Base-by-base conservation (phyloP, 2,329 filamentous ascomycete genomes). In the Albifimbria verrucaria region DNA sequence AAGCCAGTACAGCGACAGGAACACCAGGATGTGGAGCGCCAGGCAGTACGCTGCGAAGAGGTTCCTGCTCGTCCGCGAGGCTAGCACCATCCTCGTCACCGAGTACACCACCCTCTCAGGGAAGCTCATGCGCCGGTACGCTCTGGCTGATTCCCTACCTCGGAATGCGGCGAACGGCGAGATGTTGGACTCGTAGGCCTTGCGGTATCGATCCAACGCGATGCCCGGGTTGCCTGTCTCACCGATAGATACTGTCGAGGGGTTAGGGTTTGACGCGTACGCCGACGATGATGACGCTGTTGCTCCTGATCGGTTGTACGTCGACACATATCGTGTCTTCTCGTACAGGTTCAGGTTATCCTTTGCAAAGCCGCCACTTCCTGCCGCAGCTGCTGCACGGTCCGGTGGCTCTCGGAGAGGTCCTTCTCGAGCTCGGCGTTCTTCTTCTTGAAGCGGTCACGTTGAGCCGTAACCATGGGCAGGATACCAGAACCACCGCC, bases 381-480 rank as follows among this genome's bases (percentile, higher is more conserved):
- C 62, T 95, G 90, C 43, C 94, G 86, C 46, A 99, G 78, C 32
- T 92, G 88, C 20, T 92, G 93, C 21, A 97, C 86, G 1, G 83
- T 89, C 46, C 85, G 82, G 70, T 97, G 91, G 28, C 83, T 83
- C 59, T 95, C 92, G 6, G 92, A 91, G 10, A 97, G 78, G 65
- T 97, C 93, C 55, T 89, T 84, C 72, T 97, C 94, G 21, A 99
- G 83, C 68, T 99, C 89, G 0, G 85, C 77, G 59, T 96, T 97
- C 66, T 92, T 90, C 77, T 96, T 91, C 79, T 97, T 97, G 82
- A 97, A 99, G 49, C 94, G 90, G 72, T 99, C 94, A 56, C 94
- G 88, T 73, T 99, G 95, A 2, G 95, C 94, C 28, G 94, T 96
- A 50, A 99, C 89, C 95, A 99, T 99, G 28, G 94, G 95, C 22